A percentile compares a stretch with the other conserved stretches of the same genome.
Evolutionary conservation across 176 grass and related monocot species (phyloP).

Genomic region (Carex myosuroides): DNA sequence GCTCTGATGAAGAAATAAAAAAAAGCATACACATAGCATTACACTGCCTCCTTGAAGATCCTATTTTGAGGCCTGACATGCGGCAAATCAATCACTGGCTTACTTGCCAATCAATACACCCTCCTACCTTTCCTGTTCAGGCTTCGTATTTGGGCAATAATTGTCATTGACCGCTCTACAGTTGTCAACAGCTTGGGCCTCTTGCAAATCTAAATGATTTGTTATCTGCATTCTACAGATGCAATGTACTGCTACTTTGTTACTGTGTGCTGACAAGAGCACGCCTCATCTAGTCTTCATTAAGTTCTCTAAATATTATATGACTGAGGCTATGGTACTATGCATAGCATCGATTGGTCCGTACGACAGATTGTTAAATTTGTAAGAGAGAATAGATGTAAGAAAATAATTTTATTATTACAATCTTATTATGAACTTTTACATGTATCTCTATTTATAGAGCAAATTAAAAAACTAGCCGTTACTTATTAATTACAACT

Average conservation of each 20-base stretch:
- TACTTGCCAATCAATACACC: background rate
- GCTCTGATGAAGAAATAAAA: background rate
- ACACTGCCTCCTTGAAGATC: background rate
- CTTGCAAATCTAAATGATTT: background rate
- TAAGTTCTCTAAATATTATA: background rate
- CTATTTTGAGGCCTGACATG: background rate
- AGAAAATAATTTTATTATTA: too few relatives aligned
- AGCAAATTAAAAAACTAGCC: too few relatives aligned
- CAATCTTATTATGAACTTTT: too few relatives aligned
- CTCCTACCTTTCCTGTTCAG: background rate
- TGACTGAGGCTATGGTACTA: too few relatives aligned
- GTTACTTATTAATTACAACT: too few relatives aligned
- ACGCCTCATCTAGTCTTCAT: background rate
- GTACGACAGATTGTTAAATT: too few relatives aligned
- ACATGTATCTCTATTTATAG: too few relatives aligned
- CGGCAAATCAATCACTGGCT: conserved; percentile 12
- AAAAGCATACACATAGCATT: conserved; percentile 15
- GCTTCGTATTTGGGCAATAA: background rate
- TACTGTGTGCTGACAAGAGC: background rate
- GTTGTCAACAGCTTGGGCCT: background rate
- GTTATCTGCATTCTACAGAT: background rate
- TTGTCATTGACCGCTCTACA: background rate
- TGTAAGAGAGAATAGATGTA: too few relatives aligned
- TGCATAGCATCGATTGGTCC: too few relatives aligned
- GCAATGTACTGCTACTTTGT: background rate